Evolutionary conservation across 1,284 basidiomycete species (phyloP).

Genomic region (Apiotrichum siamense): DNA sequence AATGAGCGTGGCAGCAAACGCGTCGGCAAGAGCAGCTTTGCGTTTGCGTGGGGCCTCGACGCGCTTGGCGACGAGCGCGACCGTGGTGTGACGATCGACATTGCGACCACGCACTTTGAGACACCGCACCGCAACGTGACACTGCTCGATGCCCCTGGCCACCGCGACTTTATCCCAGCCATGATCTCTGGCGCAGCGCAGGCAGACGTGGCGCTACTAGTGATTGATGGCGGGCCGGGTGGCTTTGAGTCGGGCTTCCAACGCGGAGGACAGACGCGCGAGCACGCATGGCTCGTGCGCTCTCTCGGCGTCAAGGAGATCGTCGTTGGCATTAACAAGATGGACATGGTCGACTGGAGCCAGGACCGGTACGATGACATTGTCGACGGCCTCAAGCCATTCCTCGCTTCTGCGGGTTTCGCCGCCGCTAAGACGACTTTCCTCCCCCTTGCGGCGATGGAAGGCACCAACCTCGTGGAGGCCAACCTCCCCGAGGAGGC

Average conservation of each 20-base stretch:
- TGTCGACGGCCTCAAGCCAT: constrained; percentile 64
- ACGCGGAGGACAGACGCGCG: constrained; percentile 90
- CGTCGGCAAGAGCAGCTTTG: constrained; percentile 89
- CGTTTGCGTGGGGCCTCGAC: constrained; percentile 96
- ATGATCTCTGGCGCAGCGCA: constrained; percentile 99
- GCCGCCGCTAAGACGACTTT: constrained; percentile 69
- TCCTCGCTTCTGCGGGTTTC: constrained; percentile 84
- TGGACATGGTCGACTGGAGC: constrained; percentile 83
- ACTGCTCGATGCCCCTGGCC: constrained; percentile 91
- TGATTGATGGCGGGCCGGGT: constrained; percentile 82
- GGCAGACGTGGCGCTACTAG: constrained; percentile 92
- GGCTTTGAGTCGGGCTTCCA: constrained; percentile 96
- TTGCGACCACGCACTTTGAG: constrained; percentile 74
- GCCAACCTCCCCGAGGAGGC: constrained; percentile 26
- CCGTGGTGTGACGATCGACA: constrained; percentile 95
- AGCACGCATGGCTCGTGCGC: constrained; percentile 85
- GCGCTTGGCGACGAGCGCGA: constrained; percentile 88
- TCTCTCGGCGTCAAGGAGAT: constrained; percentile 93
- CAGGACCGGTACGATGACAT: constrained; percentile 81
- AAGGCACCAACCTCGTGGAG: constrained; percentile 69
- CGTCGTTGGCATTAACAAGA: constrained; percentile 88
- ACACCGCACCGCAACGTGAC: constrained; percentile 78
- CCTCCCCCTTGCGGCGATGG: constrained; percentile 83
- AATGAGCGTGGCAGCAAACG: constrained; percentile 90
- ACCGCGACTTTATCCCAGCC: constrained; percentile 96